phyloP scores from a whole-genome alignment of 2,329 filamentous ascomycete species.

The Cryphonectria parasitica region DNA sequence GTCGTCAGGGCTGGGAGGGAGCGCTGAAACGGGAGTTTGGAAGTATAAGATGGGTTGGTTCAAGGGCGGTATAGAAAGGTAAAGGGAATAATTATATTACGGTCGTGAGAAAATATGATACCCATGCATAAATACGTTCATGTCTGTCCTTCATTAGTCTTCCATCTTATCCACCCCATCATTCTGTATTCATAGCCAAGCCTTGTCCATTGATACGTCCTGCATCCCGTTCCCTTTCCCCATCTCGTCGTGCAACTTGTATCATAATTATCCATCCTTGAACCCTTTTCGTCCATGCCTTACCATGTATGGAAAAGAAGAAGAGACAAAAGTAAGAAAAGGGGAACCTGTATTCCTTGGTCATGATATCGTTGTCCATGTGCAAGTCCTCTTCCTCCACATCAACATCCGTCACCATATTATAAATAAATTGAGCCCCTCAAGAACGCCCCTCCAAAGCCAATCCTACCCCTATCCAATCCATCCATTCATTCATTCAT shows the following conservation, averaged over 20 bases:
- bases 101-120: not conserved
- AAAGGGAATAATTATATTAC: not conserved
- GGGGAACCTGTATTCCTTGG: not conserved
- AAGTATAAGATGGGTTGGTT: not conserved
- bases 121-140: not conserved
- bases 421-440: too few species aligned
- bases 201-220: not conserved
- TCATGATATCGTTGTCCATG: not conserved
- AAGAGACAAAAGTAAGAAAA: not conserved
- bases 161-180: not conserved
- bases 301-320: not conserved
- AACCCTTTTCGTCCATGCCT: not conserved
- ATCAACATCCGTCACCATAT: too few species aligned
- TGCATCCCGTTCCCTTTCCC: not conserved
- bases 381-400: not conserved
- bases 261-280: not conserved
- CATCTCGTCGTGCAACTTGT: not conserved
- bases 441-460: not conserved
- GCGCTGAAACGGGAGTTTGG: not conserved
- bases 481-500: not conserved
- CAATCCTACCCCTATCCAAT: not conserved
- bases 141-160: not conserved
- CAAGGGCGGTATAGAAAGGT: not conserved
- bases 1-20: not conserved
- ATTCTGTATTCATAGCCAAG: not conserved